Evolutionary conservation across 2,329 filamentous ascomycete species (phyloP), one percentile per base, ranked within the genome.

Genomic region (Fusarium anguioides): DNA sequence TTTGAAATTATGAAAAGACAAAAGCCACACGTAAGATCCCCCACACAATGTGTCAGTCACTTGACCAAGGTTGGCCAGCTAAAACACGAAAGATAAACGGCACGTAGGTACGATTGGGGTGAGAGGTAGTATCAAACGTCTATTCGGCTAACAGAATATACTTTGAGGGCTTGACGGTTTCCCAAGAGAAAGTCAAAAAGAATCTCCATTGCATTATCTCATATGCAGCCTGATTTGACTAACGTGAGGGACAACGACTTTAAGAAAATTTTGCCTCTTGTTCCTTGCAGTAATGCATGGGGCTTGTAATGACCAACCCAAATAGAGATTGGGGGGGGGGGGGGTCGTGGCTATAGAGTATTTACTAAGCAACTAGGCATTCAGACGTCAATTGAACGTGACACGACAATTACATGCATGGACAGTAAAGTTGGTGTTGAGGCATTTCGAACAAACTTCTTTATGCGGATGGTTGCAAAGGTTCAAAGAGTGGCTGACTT

Each of bases 91-190:
- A 60, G 56, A 45, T 15, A 36, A 49, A 48, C 40, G 36, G 14
- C 59, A 68, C 27, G 11, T 12, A 29, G 8, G 8, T 10, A 27
- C 36, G 39, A 40, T 26, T 39, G 11, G 26, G 40, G 18, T 39
- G 11, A 23, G 40, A 17, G 40, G 51, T 67, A 17, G 36, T 31
- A 40, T 50, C 27, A 36, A 68, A 68, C 39, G 48, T 35, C 35
- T 24, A 35, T 18, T 20, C n/a, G 9, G 9, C 41, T 33, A 51
- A 17, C 18, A 23, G 31, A 26, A 40, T 53, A 42, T 20, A 21
- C 23, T 52, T 65, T 49, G 17, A 55, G 54, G 61, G 65, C 60
- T 45, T 62, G 55, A 52, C 60, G 50, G 42, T 47, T 68, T 44
- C n/a, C 12, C 26, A 15, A 60, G 18, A 24, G n/a, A 41, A 37